phyloP scores from a whole-genome alignment of 2,329 filamentous ascomycete species.

The Rhynchosporium secalis region DNA sequence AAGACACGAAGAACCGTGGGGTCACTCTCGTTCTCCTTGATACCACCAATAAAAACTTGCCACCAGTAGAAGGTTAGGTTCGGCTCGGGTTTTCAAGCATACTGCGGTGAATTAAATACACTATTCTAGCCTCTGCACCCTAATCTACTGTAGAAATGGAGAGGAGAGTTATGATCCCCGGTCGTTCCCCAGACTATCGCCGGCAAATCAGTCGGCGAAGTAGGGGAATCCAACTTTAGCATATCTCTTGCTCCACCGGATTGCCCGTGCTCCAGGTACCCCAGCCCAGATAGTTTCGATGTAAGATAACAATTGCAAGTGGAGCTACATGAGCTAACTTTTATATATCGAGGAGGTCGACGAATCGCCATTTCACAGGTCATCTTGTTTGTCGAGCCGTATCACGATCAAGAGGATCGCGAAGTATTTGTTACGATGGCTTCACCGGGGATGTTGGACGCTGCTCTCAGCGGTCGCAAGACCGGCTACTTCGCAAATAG shows the following conservation, averaged over 20 bases:
- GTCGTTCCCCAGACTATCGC: neutral
- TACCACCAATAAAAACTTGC: too few relatives aligned
- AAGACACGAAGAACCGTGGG: too few relatives aligned
- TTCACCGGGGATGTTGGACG: slow-evolving; percentile 14
- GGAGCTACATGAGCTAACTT: neutral
- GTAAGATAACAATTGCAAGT: neutral
- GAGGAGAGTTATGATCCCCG: neutral
- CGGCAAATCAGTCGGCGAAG: slow-evolving; percentile 1
- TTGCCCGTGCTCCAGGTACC: neutral
- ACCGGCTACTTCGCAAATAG: slow-evolving; percentile 30
- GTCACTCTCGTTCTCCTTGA: too few relatives aligned
- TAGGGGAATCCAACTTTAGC: neutral
- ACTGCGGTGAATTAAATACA: neutral
- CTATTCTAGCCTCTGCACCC: neutral
- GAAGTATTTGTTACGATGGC: neutral
- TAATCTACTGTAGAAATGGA: neutral
- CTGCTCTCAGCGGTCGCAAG: slow-evolving; percentile 19
- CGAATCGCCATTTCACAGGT: neutral
- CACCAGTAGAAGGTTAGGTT: too few relatives aligned
- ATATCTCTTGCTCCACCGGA: neutral
- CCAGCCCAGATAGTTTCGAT: neutral
- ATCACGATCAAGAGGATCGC: neutral
- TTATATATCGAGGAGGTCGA: neutral
- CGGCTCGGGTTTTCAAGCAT: neutral
- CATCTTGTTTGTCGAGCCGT: neutral